Evolutionary conservation across 192 early-diverging fungal species (phyloP), one percentile per base, ranked within the genome.

Genomic region (Cladochytrium replicatum): DNA sequence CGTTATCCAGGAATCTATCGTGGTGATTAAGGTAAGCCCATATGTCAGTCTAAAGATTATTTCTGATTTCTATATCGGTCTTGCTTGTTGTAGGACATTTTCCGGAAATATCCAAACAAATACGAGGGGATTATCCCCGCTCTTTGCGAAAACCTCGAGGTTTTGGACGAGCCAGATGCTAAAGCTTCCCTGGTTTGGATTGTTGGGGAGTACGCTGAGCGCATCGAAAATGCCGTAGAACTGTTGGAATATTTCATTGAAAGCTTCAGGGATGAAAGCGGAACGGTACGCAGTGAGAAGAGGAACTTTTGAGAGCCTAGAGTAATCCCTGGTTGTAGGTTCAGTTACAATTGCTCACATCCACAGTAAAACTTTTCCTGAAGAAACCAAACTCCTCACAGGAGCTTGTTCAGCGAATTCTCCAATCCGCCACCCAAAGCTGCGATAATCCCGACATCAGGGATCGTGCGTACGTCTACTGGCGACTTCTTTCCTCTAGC

Each of bases 391-490:
- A 78, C 15, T 57, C 79, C 42, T 85, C 80, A 3, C 89, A 96
- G 68, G 80, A 84, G 9, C 68, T 93, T 48, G 91, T 99, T 21
- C 87, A 93, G 25, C 65, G 77, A 30, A 77, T 91, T 7, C 72
- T 99, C 38, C 86, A 93, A 62, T 81, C 76, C 9, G 88, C 92
- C 2, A 91, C 95, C 1, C 79, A 86, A 48, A 83, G 82, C 42
- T 84, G 80, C 52, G 88, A 95, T 48, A 93, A 93, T 60, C 89
- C 93, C 5, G 95, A 99, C 61, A 84, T 95, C 23, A 78, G 95
- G 24, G 95, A 99, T 57, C 78, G 95, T 13, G 93, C 92, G 4
- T 99, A 92, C 57, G 74, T 99, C 30, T 99, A 99, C 70, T 99
- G 95, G 95, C 74, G 95, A 46, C 68, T 99, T 49, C 68, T 99